Evolutionary conservation across 352 stramenopile species (phyloP).

Genomic region (Pythium guiyangense): DNA sequence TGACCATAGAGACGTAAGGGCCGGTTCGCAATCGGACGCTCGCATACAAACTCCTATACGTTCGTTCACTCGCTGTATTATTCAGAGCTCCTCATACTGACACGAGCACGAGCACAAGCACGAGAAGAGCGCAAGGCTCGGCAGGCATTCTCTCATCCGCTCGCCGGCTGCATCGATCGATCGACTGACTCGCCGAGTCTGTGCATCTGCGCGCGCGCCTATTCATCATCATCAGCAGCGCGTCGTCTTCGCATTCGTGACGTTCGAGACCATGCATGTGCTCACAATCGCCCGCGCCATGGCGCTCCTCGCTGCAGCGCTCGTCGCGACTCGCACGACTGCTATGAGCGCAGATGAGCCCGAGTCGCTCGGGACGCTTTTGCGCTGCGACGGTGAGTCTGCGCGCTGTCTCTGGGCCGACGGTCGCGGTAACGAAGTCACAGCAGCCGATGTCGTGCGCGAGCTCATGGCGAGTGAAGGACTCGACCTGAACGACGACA

Average conservation of each 20-base stretch:
- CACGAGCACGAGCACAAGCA: neutral
- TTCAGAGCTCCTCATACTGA: neutral
- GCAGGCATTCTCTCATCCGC: constrained; percentile 1
- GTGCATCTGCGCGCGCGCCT: neutral
- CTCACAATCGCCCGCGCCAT: constrained; percentile 6
- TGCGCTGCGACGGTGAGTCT: constrained; percentile 25
- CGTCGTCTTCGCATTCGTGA: neutral
- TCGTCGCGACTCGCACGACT: constrained; percentile 2
- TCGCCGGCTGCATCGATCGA: neutral
- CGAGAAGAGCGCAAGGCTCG: too few relatives aligned
- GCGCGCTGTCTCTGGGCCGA: constrained; percentile 55
- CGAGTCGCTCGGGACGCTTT: constrained; percentile 53
- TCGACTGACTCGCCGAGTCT: neutral
- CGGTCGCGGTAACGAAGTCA: constrained; percentile 27
- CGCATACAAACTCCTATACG: constrained; percentile 4
- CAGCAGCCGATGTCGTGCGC: constrained; percentile 41
- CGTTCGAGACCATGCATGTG: neutral
- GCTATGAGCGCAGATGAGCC: neutral
- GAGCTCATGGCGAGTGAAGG: constrained; percentile 52
- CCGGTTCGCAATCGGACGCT: constrained; percentile 9
- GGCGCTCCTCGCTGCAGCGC: constrained; percentile 8
- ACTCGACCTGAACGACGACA: constrained; percentile 18
- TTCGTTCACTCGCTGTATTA: neutral
- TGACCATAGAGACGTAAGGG: too few relatives aligned
- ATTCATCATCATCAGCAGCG: neutral